Base-by-base conservation (phyloP, 768 basidiomycete genomes). In the Kondoa subrosea region DNA sequence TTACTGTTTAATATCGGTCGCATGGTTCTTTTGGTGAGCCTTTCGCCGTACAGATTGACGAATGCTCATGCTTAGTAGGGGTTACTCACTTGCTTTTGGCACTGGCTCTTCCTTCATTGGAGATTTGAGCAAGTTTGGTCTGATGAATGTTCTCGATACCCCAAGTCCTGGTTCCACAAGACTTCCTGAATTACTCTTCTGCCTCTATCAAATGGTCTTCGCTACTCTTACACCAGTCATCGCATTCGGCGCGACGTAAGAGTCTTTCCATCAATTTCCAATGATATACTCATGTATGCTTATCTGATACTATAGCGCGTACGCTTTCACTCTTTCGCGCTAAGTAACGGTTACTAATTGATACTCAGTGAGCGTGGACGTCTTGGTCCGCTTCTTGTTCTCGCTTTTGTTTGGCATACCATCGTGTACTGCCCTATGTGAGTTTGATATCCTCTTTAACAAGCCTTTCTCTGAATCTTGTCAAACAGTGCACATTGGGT, bases 1-100 rank as follows among this genome's bases (percentile, higher is more conserved):
- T 30, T 61, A 56, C 14, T 31, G 25, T 2, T 1, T 56, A 32
- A 1, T 65, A 16, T 50, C 3, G 26, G 74, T 77, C 72, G 77
- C 77, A 65, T 77, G 76, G 76, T 76, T 77, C 70, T 69, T 72
- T 58, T 69, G 63, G 68, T 29, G n/a, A 60, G 27, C 33, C 66
- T 4, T 17, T 16, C 27, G 12, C 2, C 17, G 4, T 31, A 29
- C 27, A 50, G 1, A 81, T 86, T 1, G 84, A 85, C 2, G n/a
- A n/a, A 85, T 67, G 16, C 33, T 32, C 31, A n/a, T 30, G 12
- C 40, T 16, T 4, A 1, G 12, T 81, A 95, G 92, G 92, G 92
- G 92, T 76, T 92, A 90, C 78, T 86, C 88, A 0, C 80, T 91
- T 56, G 86, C 87, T 1, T 91, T 91, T 77, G 87, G 87, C 1